Base-by-base conservation (phyloP, 305 asterid species). In the Striga hermonthica region DNA sequence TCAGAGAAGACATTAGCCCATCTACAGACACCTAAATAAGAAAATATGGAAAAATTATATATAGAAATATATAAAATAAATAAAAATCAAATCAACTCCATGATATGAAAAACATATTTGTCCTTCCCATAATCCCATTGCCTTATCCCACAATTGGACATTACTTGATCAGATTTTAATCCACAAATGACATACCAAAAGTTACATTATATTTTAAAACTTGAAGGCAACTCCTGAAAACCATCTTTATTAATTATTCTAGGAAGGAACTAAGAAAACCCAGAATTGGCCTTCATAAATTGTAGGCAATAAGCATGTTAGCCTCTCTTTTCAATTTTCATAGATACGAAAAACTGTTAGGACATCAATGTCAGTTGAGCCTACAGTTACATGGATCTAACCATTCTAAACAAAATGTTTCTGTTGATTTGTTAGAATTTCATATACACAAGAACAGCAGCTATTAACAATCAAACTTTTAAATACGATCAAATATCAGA, bases 171-270 rank as follows among this genome's bases (percentile, higher is more conserved):
- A 56, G 37, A 28, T 68, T 47, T 35, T n/a, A 44, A 36, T 47
- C 37, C 48, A 53, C 60, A 39, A 66, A 54, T 55, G 62, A 49
- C 62, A 48, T 38, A n/a, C 22, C 40, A 40, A 10, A 49, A 40
- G 39, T 47, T 8, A 22, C 39, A 57, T 37, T 49, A 43, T 37
- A 43, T 37, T 47, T 35, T 8, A 31, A 15, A n/a, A 43, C 64
- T 41, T 14, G 35, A 62, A 39, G 49, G 11, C 6, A 34, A 61
- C 6, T 57, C 52, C 62, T 22, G 31, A 22, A 22, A 22, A 0
- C 1, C 31, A 22, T 22, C 31, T 22, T 22, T 22, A 22, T 22
- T 22, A 0, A 22, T 22, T 22, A 22, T 22, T 22, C 31, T 22
- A 1, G 2, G 31, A 22, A 22, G 31, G 31, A 22, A 22, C 31